Percentiles rank a stretch among this genome's conserved stretches.
phyloP scores from a whole-genome alignment of 441 rosid species.

The Pelargonium myrrhifolium region DNA sequence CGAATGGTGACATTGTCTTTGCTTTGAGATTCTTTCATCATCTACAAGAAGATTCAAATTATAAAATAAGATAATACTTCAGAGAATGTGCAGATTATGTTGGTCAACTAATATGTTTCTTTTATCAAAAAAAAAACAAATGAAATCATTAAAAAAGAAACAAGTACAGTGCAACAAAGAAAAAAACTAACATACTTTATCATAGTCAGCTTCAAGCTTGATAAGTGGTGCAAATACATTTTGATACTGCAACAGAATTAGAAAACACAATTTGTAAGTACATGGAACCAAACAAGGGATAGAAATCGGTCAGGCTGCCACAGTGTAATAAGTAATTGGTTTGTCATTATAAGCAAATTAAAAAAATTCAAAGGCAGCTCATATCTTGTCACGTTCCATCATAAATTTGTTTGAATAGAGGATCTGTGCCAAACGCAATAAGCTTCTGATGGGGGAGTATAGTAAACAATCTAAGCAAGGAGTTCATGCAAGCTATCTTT shows the following conservation, averaged over 20 bases:
- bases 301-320: background rate
- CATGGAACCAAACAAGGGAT: background rate
- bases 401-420: background rate
- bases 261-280: conserved; percentile 13
- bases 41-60: conserved; percentile 36
- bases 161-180: background rate
- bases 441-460: background rate
- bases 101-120: background rate
- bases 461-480: background rate
- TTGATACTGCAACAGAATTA: conserved; percentile 69
- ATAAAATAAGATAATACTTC: conserved; percentile 14
- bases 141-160: conserved; percentile 5
- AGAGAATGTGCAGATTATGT: background rate
- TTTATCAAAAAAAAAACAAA: background rate
- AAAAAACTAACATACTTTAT: conserved; percentile 49
- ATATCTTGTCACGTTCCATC: background rate
- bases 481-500: background rate
- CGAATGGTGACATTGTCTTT: conserved; percentile 92
- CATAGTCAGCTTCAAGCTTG: conserved; percentile 99
- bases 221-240: conserved; percentile 99
- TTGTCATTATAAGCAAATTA: background rate
- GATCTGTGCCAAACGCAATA: background rate
- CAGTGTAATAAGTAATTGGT: background rate
- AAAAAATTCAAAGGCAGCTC: background rate
- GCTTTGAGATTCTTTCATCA: conserved; percentile 99